phyloP scores from a whole-genome alignment of 2,329 filamentous ascomycete genomes.

The Aspergillus pseudoviridinutans region DNA sequence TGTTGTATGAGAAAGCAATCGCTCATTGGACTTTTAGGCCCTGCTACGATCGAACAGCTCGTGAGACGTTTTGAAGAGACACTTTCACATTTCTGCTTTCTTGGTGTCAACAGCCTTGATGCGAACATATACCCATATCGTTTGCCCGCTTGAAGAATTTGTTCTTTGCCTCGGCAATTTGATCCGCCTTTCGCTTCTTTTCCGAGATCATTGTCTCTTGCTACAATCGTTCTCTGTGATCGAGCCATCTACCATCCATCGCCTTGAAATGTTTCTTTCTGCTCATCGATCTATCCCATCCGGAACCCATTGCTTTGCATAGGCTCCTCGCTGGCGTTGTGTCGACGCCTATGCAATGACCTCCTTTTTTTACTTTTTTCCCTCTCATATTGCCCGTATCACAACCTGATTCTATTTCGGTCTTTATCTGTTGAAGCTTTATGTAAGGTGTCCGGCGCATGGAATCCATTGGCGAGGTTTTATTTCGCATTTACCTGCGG shows the following conservation, averaged over 20 bases:
- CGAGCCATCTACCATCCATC: background rate
- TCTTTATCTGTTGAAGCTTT: conserved; percentile 15
- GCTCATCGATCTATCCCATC: too few relatives aligned
- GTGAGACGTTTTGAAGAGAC: conserved; percentile 29
- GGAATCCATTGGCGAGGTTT: conserved; percentile 15
- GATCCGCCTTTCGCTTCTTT: background rate
- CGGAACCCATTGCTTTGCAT: conserved; percentile 10
- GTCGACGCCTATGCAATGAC: conserved; percentile 10
- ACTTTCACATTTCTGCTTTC: conserved; percentile 21
- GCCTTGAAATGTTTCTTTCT: background rate
- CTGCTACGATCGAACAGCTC: conserved; percentile 49
- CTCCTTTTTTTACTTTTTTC: background rate
- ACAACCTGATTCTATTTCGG: conserved; percentile 17
- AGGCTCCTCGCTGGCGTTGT: conserved; percentile 14
- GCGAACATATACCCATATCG: conserved; percentile 24
- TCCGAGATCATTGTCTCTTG: background rate
- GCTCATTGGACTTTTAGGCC: conserved; percentile 22
- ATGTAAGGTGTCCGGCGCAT: conserved; percentile 25
- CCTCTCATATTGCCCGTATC: conserved; percentile 5
- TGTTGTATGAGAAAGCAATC: conserved; percentile 2
- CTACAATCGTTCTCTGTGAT: conserved; percentile 5
- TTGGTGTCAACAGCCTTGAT: conserved; percentile 25
- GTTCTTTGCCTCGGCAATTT: conserved; percentile 13
- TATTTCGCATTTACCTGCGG: conserved; percentile 13
- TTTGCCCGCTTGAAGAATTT: conserved; percentile 20